Conservation (phyloP, 2,329 filamentous ascomycete species). For the Mycosphaerella sp. region DNA sequence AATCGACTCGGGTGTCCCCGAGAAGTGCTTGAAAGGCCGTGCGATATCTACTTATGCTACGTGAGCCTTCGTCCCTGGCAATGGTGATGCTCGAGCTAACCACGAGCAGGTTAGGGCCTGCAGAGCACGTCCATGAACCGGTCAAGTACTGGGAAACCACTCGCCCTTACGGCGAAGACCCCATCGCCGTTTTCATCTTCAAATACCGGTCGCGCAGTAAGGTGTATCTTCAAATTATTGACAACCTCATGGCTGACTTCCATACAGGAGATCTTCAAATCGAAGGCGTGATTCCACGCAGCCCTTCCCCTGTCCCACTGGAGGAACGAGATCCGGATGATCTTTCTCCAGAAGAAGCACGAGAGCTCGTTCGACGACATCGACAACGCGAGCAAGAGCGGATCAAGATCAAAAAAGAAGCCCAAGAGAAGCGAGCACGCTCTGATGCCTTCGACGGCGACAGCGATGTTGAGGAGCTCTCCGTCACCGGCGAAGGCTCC, state of each 20-base stretch:
- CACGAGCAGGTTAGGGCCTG: slow-evolving; percentile 8
- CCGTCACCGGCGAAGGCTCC: slow-evolving; percentile 7
- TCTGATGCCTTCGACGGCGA: slow-evolving; percentile 15
- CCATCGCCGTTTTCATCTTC: slow-evolving; percentile 23
- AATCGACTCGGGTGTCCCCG: slow-evolving; percentile 9
- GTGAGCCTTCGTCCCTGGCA: slow-evolving; percentile 13
- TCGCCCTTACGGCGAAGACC: slow-evolving; percentile 18
- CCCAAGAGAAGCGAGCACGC: slow-evolving; percentile 21
- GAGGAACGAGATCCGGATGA: slow-evolving; percentile 25
- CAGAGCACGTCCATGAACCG: neutral
- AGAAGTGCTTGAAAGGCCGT: slow-evolving; percentile 29
- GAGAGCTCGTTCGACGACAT: slow-evolving; percentile 20
- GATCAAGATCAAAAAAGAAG: slow-evolving; percentile 14
- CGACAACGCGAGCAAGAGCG: slow-evolving; percentile 5
- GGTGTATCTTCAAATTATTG: neutral
- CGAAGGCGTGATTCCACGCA: slow-evolving; percentile 26
- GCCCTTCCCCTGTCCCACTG: slow-evolving; percentile 24
- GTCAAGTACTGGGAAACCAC: neutral
- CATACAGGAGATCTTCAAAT: slow-evolving; percentile 26
- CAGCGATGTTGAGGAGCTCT: slow-evolving; percentile 17
- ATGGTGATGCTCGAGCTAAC: no score
- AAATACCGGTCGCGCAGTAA: slow-evolving; percentile 27
- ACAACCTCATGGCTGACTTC: neutral
- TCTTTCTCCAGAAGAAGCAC: slow-evolving; percentile 23
- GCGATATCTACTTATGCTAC: slow-evolving; percentile 22